Evolutionary conservation across 805 yeast species (phyloP).

Genomic region (Candida wancherniae): DNA sequence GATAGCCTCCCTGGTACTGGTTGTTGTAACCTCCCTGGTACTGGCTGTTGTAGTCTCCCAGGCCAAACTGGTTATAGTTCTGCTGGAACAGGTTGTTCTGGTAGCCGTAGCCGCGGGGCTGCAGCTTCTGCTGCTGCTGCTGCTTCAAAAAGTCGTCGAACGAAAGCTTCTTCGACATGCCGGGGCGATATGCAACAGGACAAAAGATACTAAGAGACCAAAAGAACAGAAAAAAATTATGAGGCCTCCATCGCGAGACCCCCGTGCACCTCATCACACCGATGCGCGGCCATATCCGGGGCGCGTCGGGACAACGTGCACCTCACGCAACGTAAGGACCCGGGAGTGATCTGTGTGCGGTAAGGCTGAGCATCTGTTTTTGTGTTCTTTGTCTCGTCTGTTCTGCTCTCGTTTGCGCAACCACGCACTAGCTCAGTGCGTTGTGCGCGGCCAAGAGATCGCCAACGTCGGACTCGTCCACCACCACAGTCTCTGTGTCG

Average conservation of each 20-base stretch:
- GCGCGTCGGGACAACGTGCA: no score
- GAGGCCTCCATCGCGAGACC: no score
- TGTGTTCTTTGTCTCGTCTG: neutral
- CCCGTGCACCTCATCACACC: no score
- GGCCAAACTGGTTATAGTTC: conserved; percentile 3
- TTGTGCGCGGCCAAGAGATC: conserved; percentile 1
- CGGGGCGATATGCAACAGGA: neutral
- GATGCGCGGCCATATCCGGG: no score
- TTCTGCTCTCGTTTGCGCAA: no score
- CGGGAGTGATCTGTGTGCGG: no score
- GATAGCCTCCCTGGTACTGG: conserved; percentile 10
- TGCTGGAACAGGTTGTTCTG: conserved; percentile 6
- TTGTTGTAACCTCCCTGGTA: conserved; percentile 11
- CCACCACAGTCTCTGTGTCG: conserved; percentile 16
- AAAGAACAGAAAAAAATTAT: no score
- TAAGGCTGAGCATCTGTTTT: no score
- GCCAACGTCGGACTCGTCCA: conserved; percentile 10
- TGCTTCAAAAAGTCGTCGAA: conserved; percentile 50
- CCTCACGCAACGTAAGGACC: no score
- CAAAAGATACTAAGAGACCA: neutral
- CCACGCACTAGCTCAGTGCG: no score
- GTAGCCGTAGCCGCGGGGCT: conserved; percentile 26
- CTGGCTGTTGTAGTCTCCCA: conserved; percentile 1
- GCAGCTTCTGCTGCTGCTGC: conserved; percentile 30
- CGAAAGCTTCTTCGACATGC: conserved; percentile 32